Conservation (phyloP, 163 green algal genomes). For the Scenedesmus sp. region DNA sequence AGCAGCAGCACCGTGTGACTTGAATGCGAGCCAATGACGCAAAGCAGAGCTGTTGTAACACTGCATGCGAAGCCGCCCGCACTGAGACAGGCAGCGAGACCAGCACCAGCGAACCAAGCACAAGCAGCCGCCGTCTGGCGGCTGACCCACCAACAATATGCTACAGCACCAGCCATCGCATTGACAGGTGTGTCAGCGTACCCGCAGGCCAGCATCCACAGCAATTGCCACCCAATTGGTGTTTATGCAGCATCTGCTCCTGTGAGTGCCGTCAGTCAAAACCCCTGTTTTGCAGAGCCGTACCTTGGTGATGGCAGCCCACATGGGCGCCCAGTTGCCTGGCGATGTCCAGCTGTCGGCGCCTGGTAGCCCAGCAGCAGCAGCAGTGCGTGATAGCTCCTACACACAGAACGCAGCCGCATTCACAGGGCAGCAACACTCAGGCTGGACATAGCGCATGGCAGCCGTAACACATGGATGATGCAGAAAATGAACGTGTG, state of each 20-base stretch:
- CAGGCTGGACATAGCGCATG: neutral
- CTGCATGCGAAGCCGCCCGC: too few relatives aligned
- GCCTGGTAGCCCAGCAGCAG: constrained; percentile 26
- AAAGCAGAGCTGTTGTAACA: too few relatives aligned
- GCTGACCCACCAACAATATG: neutral
- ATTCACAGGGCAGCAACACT: neutral
- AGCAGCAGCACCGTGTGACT: neutral
- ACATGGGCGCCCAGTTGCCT: neutral
- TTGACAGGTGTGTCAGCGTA: neutral
- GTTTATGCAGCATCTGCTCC: neutral
- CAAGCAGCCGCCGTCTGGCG: neutral
- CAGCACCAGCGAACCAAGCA: neutral
- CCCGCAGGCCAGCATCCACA: neutral
- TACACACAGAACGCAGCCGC: neutral
- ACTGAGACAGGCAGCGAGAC: neutral
- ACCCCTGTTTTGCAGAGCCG: neutral
- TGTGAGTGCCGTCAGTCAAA: neutral
- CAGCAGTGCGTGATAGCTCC: constrained; percentile 19
- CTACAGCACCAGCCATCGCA: neutral
- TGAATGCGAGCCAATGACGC: too few relatives aligned
- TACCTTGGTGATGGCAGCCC: constrained; percentile 42
- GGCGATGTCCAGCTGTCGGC: constrained; percentile 17
- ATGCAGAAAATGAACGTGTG: too few relatives aligned
- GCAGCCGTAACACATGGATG: too few relatives aligned
- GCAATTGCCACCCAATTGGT: neutral